A percentile compares a stretch with the other conserved stretches of the same genome.
These are phyloP conservation scores for Ettlia oleoabundans DNA, from an alignment of 139 green algal genomes.

Conservation along the genomic window DNA sequence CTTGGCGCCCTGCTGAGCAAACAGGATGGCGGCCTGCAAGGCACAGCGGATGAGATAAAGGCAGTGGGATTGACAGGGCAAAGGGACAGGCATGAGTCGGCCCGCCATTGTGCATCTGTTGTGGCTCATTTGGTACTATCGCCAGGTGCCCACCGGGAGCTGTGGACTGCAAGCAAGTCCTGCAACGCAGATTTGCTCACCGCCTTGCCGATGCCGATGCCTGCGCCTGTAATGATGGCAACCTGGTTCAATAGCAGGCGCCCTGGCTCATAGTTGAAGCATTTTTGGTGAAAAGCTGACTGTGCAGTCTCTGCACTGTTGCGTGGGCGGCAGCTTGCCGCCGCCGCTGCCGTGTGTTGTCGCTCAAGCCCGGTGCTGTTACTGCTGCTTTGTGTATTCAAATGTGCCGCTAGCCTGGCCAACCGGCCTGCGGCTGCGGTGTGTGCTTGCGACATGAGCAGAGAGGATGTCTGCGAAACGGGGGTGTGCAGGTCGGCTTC, in stretches of 20 bases:
- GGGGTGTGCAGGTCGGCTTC: no score
- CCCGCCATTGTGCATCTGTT: no score
- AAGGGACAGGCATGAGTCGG: no score
- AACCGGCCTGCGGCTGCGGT: background rate
- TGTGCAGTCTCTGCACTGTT: background rate
- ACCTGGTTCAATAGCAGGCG: conserved; percentile 55
- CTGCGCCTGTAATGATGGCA: conserved; percentile 82
- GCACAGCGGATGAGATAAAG: no score
- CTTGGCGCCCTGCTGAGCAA: conserved; percentile 60
- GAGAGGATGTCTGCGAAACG: background rate
- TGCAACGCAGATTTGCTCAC: no score
- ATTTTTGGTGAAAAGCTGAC: conserved; percentile 3
- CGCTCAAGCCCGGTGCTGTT: no score
- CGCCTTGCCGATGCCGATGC: conserved; percentile 78
- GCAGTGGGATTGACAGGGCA: no score
- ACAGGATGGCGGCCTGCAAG: conserved; percentile 72
- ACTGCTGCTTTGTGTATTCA: background rate
- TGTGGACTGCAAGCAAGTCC: no score
- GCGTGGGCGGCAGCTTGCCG: background rate
- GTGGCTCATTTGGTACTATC: no score
- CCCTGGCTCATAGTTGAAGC: conserved; percentile 37
- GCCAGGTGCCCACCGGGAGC: no score
- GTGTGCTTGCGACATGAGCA: background rate
- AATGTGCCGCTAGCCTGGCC: background rate
- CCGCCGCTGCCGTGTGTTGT: background rate